These are phyloP conservation scores for Hypoxylon lienhwacheense DNA, from an alignment of 495 filamentous ascomycete genomes.

Conservation along the genomic window DNA sequence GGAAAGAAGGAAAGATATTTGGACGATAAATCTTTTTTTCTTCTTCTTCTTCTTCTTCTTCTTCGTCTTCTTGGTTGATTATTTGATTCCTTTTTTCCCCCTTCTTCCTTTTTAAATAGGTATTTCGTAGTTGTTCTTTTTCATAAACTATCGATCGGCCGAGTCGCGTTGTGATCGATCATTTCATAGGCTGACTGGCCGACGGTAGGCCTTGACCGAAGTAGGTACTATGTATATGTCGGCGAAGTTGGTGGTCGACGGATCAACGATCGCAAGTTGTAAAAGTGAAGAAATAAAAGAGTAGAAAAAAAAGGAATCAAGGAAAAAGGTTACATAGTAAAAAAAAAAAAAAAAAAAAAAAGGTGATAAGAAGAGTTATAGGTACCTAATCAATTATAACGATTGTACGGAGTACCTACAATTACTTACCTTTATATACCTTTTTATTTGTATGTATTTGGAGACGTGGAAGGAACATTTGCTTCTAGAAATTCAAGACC, in stretches of 20 bases:
- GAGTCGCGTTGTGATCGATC: too few relatives aligned
- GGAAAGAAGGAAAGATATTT: slow-evolving; percentile 1
- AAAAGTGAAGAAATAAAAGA: neutral
- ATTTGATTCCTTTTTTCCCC: neutral
- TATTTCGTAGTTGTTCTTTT: too few relatives aligned
- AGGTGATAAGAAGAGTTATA: neutral
- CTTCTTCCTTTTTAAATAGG: too few relatives aligned
- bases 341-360: neutral
- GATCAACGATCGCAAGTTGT: neutral
- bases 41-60: too few relatives aligned
- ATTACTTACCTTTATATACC: slow-evolving; percentile 16
- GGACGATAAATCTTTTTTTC: too few relatives aligned
- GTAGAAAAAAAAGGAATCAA: neutral
- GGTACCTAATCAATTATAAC: neutral
- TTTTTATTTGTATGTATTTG: too few relatives aligned
- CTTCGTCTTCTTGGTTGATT: slow-evolving; percentile 2
- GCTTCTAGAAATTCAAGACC: slow-evolving; percentile 25
- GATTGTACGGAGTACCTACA: slow-evolving; percentile 9
- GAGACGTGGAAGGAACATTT: slow-evolving; percentile 6
- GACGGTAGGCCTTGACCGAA: neutral
- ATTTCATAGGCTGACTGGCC: neutral
- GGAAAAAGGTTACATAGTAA: neutral
- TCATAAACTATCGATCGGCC: too few relatives aligned
- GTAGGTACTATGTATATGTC: neutral
- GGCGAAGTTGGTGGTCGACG: neutral